Conservation (phyloP, 352 stramenopile species). For the Pythium sp. region DNA sequence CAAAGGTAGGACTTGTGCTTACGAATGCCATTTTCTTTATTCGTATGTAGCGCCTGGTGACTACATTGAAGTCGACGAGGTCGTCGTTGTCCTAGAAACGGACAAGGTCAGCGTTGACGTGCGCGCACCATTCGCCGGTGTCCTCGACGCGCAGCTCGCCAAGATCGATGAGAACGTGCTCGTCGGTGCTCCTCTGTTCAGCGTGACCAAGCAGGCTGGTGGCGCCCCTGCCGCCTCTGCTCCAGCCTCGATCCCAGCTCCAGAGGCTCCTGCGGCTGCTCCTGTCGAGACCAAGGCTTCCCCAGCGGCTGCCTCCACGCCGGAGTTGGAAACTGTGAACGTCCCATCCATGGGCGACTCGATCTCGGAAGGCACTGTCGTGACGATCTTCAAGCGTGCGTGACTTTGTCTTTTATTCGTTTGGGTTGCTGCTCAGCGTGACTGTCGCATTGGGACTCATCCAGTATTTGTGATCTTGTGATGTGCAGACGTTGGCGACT, state of each 20-base stretch:
- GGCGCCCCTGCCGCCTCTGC: constrained; percentile 22
- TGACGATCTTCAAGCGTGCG: constrained; percentile 83
- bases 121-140: constrained; percentile 87
- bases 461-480: background rate
- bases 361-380: constrained; percentile 98
- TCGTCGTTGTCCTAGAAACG: constrained; percentile 97
- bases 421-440: background rate
- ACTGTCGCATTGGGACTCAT: background rate
- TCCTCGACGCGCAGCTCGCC: constrained; percentile 90
- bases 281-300: constrained; percentile 13
- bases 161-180: constrained; percentile 95
- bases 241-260: constrained; percentile 10
- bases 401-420: background rate
- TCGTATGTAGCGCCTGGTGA: constrained; percentile 79
- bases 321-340: constrained; percentile 71
- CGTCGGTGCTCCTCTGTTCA: constrained; percentile 92
- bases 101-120: constrained; percentile 97
- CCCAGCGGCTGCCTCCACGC: constrained; percentile 16
- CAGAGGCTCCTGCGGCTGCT: constrained; percentile 17
- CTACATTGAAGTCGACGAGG: constrained; percentile 93
- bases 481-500: constrained; percentile 89
- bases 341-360: constrained; percentile 93
- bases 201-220: constrained; percentile 40
- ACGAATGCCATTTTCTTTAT: background rate
- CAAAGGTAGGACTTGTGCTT: background rate